phyloP scores from a whole-genome alignment of 345 rosid genomes.

The Gossypium rotundifolium region DNA sequence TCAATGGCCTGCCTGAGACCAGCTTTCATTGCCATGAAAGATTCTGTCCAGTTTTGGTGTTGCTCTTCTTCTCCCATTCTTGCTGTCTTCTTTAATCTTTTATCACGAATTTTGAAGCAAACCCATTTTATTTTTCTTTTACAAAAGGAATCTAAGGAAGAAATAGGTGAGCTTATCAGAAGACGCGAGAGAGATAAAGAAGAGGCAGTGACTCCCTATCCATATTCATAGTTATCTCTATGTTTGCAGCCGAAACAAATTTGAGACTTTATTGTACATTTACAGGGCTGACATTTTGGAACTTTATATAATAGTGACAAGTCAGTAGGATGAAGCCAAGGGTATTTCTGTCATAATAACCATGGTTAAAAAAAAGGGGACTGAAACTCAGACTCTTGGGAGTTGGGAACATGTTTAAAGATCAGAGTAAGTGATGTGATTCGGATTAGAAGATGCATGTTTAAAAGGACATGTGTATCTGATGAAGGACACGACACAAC shows the following conservation, averaged over 20 bases:
- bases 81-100: neutral
- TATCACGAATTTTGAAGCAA: constrained; percentile 21
- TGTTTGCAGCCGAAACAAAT: constrained; percentile 15
- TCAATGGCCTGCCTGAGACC: constrained; percentile 44
- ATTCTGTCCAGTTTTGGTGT: constrained; percentile 7
- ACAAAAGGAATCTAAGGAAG: neutral
- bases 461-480: neutral
- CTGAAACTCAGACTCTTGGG: neutral
- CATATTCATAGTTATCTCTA: constrained; percentile 11
- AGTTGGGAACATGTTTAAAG: constrained; percentile 3
- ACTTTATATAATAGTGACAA: constrained; percentile 14
- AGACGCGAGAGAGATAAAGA: constrained; percentile 5
- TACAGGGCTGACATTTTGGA: constrained; percentile 20
- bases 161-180: neutral
- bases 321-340: neutral
- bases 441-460: neutral
- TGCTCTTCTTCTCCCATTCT: constrained; percentile 30
- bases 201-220: neutral
- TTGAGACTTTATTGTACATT: constrained; percentile 1
- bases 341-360: constrained; percentile 11
- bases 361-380: neutral
- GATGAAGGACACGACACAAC: constrained; percentile 3
- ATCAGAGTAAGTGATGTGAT: neutral
- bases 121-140: constrained; percentile 20
- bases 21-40: constrained; percentile 26